phyloP scores from a whole-genome alignment of 1,139 yeast genomes.

The Hemisphaericaspora xylofermentans region DNA sequence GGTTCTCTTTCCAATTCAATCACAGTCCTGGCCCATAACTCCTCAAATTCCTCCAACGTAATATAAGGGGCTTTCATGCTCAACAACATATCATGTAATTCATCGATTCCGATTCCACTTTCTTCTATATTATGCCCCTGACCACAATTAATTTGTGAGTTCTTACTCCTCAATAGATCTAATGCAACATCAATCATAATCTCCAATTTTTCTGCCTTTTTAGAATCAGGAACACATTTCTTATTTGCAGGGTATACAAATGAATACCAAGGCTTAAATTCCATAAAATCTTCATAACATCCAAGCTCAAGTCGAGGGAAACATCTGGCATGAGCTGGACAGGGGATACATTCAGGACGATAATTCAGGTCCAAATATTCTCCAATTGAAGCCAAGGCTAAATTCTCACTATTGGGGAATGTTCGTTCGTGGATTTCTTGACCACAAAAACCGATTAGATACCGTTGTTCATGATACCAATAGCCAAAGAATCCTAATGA shows the following conservation, averaged over 20 bases:
- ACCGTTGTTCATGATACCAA: slow-evolving; percentile 65
- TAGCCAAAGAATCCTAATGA: slow-evolving; percentile 35
- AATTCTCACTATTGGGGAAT: slow-evolving; percentile 23
- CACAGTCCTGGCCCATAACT: slow-evolving; percentile 71
- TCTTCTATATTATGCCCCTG: slow-evolving; percentile 43
- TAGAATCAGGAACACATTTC: slow-evolving; percentile 74
- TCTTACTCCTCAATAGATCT: slow-evolving; percentile 63
- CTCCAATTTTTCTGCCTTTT: slow-evolving; percentile 65
- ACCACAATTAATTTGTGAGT: slow-evolving; percentile 72
- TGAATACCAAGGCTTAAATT: slow-evolving; percentile 62
- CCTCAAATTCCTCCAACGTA: slow-evolving; percentile 73
- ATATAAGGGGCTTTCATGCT: slow-evolving; percentile 60
- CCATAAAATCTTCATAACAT: slow-evolving; percentile 70
- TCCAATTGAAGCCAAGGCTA: slow-evolving; percentile 23
- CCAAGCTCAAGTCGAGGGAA: slow-evolving; percentile 54
- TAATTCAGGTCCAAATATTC: slow-evolving; percentile 33
- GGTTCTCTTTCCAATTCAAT: slow-evolving; percentile 67
- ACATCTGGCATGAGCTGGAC: slow-evolving; percentile 85
- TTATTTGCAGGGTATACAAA: slow-evolving; percentile 44
- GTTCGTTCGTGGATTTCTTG: slow-evolving; percentile 46
- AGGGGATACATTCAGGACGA: slow-evolving; percentile 68
- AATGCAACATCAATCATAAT: slow-evolving; percentile 68
- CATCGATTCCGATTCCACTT: slow-evolving; percentile 54
- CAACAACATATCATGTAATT: slow-evolving; percentile 58
- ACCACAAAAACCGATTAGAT: slow-evolving; percentile 68